Evolutionary conservation across 352 stramenopile genomes (phyloP).

Genomic region (Phytophthora lateralis): DNA sequence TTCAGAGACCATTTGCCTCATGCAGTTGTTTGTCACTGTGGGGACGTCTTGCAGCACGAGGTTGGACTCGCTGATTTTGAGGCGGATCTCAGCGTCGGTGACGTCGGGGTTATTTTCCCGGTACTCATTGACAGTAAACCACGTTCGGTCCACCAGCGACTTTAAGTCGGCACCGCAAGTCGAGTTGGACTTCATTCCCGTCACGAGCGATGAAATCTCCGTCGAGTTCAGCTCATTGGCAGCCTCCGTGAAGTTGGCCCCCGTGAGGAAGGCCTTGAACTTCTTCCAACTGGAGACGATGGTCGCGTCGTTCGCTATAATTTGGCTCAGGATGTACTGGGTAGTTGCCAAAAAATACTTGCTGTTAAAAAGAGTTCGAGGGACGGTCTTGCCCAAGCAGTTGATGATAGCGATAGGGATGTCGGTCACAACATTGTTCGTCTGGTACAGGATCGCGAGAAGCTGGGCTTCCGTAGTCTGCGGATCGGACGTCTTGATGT

Average conservation of each 20-base stretch:
- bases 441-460: slow-evolving; percentile 13
- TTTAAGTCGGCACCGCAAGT: slow-evolving; percentile 46
- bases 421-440: slow-evolving; percentile 19
- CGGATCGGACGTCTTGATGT: slow-evolving; percentile 17
- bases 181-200: slow-evolving; percentile 32
- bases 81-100: slow-evolving; percentile 41
- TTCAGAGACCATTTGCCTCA: slow-evolving; percentile 26
- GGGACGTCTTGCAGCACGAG: slow-evolving; percentile 55
- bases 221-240: slow-evolving; percentile 12
- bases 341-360: slow-evolving; percentile 17
- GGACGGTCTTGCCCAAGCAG: slow-evolving; percentile 21
- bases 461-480: slow-evolving; percentile 9
- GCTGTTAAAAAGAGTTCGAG: slow-evolving; percentile 2
- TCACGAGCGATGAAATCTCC: slow-evolving; percentile 32
- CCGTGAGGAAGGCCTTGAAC: slow-evolving; percentile 20
- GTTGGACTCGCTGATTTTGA: slow-evolving; percentile 46
- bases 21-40: slow-evolving; percentile 43
- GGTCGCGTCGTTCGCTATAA: slow-evolving; percentile 9
- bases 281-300: slow-evolving; percentile 21
- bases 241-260: slow-evolving; percentile 25
- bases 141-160: slow-evolving; percentile 40
- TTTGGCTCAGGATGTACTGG: slow-evolving; percentile 18
- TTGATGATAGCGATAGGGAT: slow-evolving; percentile 15
- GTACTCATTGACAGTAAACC: slow-evolving; percentile 38
- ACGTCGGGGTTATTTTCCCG: slow-evolving; percentile 30